These are phyloP conservation scores for Phytophthora foliorum DNA, from an alignment of 352 stramenopile genomes.

Conservation along the genomic window DNA sequence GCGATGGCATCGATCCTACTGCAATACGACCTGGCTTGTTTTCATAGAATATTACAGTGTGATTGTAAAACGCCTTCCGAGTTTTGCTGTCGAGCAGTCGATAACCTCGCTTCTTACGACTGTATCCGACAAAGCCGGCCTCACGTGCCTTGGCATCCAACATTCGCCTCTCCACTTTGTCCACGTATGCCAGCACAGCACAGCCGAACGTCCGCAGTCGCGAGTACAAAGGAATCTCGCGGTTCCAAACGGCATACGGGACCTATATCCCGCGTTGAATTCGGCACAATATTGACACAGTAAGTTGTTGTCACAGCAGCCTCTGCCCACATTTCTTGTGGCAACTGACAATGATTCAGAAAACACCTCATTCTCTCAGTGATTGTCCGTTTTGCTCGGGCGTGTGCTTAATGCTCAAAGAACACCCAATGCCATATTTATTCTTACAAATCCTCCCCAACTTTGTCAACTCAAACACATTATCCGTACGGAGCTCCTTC, in stretches of 20 bases:
- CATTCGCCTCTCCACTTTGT: constrained; percentile 14
- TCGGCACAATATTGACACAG: constrained; percentile 25
- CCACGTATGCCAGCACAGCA: constrained; percentile 4
- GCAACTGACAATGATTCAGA: constrained; percentile 25
- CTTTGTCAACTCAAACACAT: constrained; percentile 8
- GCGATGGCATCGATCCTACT: background rate
- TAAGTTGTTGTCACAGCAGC: constrained; percentile 22
- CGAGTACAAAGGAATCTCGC: constrained; percentile 6
- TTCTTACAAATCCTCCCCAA: constrained; percentile 8
- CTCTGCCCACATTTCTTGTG: constrained; percentile 29
- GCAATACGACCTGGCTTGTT: constrained; percentile 12
- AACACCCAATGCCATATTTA: constrained; percentile 24
- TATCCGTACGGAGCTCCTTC: constrained; percentile 25
- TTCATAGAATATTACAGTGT: constrained; percentile 18
- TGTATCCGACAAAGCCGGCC: constrained; percentile 17
- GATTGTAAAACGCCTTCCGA: constrained; percentile 12
- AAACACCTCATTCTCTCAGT: constrained; percentile 30
- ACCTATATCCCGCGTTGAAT: constrained; percentile 8
- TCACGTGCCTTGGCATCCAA: constrained; percentile 12
- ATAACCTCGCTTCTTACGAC: constrained; percentile 10
- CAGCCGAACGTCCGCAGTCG: constrained; percentile 12
- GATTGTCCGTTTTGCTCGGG: constrained; percentile 34
- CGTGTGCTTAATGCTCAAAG: constrained; percentile 29
- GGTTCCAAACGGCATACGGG: constrained; percentile 18
- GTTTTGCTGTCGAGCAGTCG: constrained; percentile 19